Conservation (phyloP, 306 rosid species). For the Geum urbanum region DNA sequence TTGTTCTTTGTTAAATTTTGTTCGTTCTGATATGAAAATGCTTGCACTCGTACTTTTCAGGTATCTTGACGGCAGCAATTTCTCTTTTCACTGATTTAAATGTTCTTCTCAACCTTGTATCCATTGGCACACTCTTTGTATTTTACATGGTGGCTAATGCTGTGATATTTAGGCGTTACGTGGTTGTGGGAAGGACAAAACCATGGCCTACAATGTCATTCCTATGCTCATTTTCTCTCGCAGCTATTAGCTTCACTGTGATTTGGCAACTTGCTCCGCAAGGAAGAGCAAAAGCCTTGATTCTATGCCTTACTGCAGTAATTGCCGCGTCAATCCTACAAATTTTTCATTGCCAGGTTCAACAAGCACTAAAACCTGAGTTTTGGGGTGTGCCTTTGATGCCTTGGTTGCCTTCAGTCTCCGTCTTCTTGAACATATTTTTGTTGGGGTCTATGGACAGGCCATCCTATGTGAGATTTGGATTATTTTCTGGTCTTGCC, state of each 20-base stretch:
- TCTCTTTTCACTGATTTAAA: constrained; percentile 78
- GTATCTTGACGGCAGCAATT: constrained; percentile 76
- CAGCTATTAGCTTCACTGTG: constrained; percentile 59
- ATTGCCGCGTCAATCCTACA: constrained; percentile 46
- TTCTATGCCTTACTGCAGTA: constrained; percentile 49
- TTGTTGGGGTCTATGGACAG: constrained; percentile 67
- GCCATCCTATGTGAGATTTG: constrained; percentile 72
- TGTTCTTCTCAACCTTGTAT: constrained; percentile 70
- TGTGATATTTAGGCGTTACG: constrained; percentile 77
- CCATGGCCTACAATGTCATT: constrained; percentile 87
- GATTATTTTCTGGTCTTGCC: constrained; percentile 52
- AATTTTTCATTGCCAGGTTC: constrained; percentile 64
- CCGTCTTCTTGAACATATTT: constrained; percentile 75
- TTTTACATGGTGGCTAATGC: constrained; percentile 97
- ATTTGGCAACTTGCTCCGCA: constrained; percentile 58
- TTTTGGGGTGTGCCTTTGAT: constrained; percentile 94
- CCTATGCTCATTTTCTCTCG: constrained; percentile 59
- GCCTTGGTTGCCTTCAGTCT: constrained; percentile 90
- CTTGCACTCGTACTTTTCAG: constrained; percentile 39
- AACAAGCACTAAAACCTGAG: constrained; percentile 76
- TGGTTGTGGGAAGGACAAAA: constrained; percentile 57
- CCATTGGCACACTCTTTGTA: constrained; percentile 95
- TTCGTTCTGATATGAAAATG: constrained; percentile 18
- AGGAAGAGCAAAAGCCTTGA: constrained; percentile 46
- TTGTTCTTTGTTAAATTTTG: no score